phyloP scores from a whole-genome alignment of 2,329 filamentous ascomycete genomes.

The Neopestalotiopsis clavispora region DNA sequence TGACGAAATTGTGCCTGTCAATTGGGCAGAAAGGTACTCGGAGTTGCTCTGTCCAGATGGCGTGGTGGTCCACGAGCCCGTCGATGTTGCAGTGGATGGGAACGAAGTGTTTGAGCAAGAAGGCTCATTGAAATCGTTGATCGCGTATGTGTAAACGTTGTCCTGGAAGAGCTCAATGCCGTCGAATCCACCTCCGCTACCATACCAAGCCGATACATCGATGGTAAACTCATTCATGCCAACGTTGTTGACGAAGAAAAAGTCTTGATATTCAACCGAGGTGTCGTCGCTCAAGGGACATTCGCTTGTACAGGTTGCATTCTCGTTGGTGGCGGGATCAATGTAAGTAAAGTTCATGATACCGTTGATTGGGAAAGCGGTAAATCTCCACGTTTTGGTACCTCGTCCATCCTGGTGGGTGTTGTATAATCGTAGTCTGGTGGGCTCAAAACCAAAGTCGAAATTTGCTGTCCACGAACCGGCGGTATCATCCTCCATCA shows the following conservation, averaged over 20 bases:
- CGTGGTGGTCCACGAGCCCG: slow-evolving; percentile 75
- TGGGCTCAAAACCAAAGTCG: slow-evolving; percentile 83
- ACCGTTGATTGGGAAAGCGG: slow-evolving; percentile 82
- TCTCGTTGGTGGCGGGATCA: slow-evolving; percentile 72
- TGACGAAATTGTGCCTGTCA: slow-evolving; percentile 60
- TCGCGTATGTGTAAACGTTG: slow-evolving; percentile 83
- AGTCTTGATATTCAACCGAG: slow-evolving; percentile 78
- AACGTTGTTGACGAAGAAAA: slow-evolving; percentile 84
- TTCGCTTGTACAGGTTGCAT: slow-evolving; percentile 75
- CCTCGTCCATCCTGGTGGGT: slow-evolving; percentile 83
- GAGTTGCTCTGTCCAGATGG: slow-evolving; percentile 73
- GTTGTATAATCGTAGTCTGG: slow-evolving; percentile 87
- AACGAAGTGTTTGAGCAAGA: slow-evolving; percentile 70
- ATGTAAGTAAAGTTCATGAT: slow-evolving; percentile 97
- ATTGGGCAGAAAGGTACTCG: slow-evolving; percentile 74
- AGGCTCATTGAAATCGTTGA: slow-evolving; percentile 88
- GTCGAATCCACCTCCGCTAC: slow-evolving; percentile 79
- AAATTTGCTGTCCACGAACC: slow-evolving; percentile 88
- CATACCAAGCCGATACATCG: slow-evolving; percentile 88
- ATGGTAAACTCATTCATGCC: slow-evolving; percentile 88
- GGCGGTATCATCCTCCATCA: slow-evolving; percentile 73
- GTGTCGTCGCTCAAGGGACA: slow-evolving; percentile 82
- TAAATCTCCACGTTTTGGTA: slow-evolving; percentile 86
- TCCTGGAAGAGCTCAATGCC: slow-evolving; percentile 89
- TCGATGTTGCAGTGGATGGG: slow-evolving; percentile 69